phyloP scores from a whole-genome alignment of 2,329 filamentous ascomycete species.

The Balansia obtecta region DNA sequence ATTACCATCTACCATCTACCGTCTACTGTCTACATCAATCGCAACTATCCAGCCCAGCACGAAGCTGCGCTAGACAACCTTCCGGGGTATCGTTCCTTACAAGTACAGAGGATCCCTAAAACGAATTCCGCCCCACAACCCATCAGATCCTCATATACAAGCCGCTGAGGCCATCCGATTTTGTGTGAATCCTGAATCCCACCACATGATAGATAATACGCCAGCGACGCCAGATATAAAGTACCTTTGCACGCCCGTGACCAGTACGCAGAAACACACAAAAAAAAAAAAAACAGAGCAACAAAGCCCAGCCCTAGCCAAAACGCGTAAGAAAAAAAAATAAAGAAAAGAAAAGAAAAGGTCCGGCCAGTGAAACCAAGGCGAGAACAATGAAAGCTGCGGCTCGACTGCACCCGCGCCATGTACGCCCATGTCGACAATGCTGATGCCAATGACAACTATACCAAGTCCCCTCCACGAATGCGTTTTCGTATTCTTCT shows the following conservation, averaged over 20 bases:
- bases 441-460: conserved; percentile 3
- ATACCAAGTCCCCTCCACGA: neutral
- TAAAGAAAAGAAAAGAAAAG: no score
- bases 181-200: neutral
- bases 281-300: neutral
- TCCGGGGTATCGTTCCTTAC: conserved; percentile 7
- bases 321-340: conserved; percentile 1
- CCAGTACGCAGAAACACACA: neutral
- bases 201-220: neutral
- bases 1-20: neutral
- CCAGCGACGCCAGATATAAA: conserved; percentile 4
- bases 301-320: neutral
- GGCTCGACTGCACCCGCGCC: neutral
- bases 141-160: neutral
- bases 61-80: conserved; percentile 2
- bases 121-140: neutral
- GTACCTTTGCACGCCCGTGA: neutral
- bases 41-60: neutral
- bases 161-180: neutral
- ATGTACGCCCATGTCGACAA: conserved; percentile 2
- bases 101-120: conserved; percentile 5
- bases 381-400: neutral
- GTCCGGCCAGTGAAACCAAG: neutral
- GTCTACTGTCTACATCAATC: neutral
- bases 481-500: neutral